A percentile compares a stretch with the other conserved stretches of the same genome.
phyloP scores from a whole-genome alignment of 2,329 filamentous ascomycete genomes.

The Nemania diffusa region DNA sequence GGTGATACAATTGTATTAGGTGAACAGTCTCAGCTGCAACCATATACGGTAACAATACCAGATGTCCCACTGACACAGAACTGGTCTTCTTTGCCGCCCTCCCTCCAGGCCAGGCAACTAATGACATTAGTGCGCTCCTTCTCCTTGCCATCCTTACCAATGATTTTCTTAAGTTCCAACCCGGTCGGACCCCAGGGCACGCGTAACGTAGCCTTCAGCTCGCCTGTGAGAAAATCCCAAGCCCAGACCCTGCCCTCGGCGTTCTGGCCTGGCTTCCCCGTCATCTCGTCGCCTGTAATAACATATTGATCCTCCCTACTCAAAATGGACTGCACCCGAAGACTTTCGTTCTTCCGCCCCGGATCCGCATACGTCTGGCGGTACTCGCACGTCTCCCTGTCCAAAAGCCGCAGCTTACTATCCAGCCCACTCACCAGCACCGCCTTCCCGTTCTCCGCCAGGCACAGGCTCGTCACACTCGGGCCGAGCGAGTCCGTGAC shows the following conservation, averaged over 20 bases:
- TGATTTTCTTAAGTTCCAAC: slow-evolving; percentile 59
- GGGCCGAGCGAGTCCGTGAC: slow-evolving; percentile 76
- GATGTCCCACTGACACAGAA: slow-evolving; percentile 74
- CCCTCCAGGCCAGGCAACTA: slow-evolving; percentile 71
- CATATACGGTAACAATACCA: slow-evolving; percentile 72
- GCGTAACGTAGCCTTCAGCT: slow-evolving; percentile 69
- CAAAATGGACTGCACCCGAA: slow-evolving; percentile 80
- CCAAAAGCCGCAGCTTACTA: slow-evolving; percentile 81
- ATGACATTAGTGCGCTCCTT: slow-evolving; percentile 69
- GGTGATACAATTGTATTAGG: neutral
- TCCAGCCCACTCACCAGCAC: slow-evolving; percentile 81
- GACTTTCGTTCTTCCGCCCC: slow-evolving; percentile 70
- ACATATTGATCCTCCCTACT: slow-evolving; percentile 82
- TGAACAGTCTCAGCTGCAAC: slow-evolving; percentile 47
- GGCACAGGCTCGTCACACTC: slow-evolving; percentile 77
- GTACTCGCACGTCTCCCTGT: slow-evolving; percentile 77
- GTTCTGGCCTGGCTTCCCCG: slow-evolving; percentile 42
- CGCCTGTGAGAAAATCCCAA: slow-evolving; percentile 86
- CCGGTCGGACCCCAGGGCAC: slow-evolving; percentile 67
- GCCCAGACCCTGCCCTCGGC: slow-evolving; percentile 73
- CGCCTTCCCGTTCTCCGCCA: slow-evolving; percentile 78
- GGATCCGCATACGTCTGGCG: slow-evolving; percentile 75
- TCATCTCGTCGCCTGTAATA: slow-evolving; percentile 80
- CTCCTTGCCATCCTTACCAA: slow-evolving; percentile 69
- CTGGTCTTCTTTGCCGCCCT: slow-evolving; percentile 70